These are phyloP conservation scores for Samsoniella hepiali DNA, from an alignment of 2,329 filamentous ascomycete species.

Conservation along the genomic window DNA sequence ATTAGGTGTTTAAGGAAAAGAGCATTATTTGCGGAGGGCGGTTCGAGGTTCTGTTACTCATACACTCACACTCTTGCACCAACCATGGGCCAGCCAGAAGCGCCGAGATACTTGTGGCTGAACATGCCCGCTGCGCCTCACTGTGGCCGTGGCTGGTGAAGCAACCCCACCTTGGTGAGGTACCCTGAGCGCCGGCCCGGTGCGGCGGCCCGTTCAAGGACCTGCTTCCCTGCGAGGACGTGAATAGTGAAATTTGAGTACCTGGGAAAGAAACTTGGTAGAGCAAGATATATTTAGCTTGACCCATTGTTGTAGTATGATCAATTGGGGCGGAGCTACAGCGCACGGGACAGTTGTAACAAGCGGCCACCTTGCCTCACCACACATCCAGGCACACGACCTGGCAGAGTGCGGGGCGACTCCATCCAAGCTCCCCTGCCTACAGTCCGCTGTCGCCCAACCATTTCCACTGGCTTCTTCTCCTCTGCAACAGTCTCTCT, in stretches of 20 bases:
- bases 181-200: background rate
- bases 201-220: background rate
- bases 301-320: no score
- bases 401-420: conserved; percentile 14
- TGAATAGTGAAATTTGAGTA: no score
- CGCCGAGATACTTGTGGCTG: background rate
- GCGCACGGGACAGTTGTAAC: background rate
- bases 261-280: no score
- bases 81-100: background rate
- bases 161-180: background rate
- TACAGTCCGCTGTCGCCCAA: background rate
- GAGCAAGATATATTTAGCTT: no score
- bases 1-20: no score
- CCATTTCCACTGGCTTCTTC: conserved; percentile 3
- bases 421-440: conserved; percentile 13
- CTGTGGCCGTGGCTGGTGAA: conserved; percentile 1
- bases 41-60: no score
- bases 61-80: background rate
- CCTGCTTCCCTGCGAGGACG: background rate
- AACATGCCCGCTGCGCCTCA: background rate
- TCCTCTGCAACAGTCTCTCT: conserved; percentile 9
- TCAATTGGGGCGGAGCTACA: background rate
- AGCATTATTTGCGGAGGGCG: no score
- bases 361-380: conserved; percentile 16
- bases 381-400: conserved; percentile 16